Conservation (phyloP, 2,329 filamentous ascomycete genomes). For the Chrysoporthe puriensis region DNA sequence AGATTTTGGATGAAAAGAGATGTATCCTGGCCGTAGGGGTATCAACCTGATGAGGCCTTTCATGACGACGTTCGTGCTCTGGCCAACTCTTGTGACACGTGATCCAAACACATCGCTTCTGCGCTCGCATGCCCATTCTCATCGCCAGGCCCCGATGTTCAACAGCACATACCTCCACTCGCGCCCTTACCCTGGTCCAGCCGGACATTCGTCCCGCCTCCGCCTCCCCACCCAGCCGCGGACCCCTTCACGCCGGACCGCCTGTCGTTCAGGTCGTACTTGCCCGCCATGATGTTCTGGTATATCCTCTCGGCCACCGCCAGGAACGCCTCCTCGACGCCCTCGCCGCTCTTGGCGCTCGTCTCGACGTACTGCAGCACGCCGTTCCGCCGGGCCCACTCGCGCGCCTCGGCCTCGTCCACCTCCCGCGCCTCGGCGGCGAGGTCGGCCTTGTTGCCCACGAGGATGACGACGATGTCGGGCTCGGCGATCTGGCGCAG, state of each 20-base stretch:
- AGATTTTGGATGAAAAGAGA: conserved; percentile 7
- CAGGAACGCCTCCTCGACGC: conserved; percentile 90
- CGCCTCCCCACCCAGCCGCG: conserved; percentile 49
- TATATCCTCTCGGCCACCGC: conserved; percentile 95
- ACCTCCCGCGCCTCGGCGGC: conserved; percentile 78
- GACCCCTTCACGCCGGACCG: conserved; percentile 87
- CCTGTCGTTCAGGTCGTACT: conserved; percentile 92
- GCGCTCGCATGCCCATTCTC: background rate
- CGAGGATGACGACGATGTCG: conserved; percentile 90
- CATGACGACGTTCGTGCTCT: conserved; percentile 3
- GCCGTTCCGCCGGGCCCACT: conserved; percentile 84
- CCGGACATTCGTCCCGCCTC: conserved; percentile 48
- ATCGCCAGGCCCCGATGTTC: conserved; percentile 28
- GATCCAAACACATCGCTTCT: background rate
- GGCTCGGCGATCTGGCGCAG: conserved; percentile 93
- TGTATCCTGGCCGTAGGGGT: conserved; percentile 11
- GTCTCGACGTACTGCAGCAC: conserved; percentile 96
- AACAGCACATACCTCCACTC: conserved; percentile 53
- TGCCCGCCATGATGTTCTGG: conserved; percentile 92
- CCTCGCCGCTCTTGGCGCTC: conserved; percentile 91
- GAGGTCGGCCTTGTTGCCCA: conserved; percentile 94
- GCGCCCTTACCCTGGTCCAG: conserved; percentile 47
- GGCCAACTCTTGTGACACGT: background rate
- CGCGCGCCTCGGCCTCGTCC: conserved; percentile 79
- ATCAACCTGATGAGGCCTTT: conserved; percentile 19